phyloP scores from a whole-genome alignment of 352 stramenopile species.

The Thraustochytrium striatum region DNA sequence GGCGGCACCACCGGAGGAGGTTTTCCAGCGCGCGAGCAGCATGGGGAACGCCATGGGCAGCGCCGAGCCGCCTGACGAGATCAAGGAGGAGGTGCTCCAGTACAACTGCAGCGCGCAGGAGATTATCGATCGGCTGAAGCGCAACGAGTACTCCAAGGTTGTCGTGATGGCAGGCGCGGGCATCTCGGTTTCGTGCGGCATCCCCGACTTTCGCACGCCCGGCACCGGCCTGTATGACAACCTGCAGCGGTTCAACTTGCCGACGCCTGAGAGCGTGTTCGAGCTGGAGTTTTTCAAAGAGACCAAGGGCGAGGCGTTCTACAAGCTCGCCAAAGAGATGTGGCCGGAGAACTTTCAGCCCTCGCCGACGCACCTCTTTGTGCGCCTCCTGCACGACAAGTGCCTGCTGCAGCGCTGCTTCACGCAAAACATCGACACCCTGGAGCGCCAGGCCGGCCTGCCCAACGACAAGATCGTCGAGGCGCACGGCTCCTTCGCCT shows the following conservation, averaged over 20 bases:
- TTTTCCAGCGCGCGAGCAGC: background rate
- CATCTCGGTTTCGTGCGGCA: constrained; percentile 91
- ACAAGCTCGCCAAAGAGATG: constrained; percentile 72
- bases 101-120: constrained; percentile 9
- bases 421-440: constrained; percentile 96
- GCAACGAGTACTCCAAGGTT: constrained; percentile 55
- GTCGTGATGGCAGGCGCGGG: constrained; percentile 83
- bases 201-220: constrained; percentile 92
- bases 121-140: constrained; percentile 17
- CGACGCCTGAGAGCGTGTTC: constrained; percentile 94
- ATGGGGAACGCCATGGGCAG: background rate
- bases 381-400: constrained; percentile 81
- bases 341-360: constrained; percentile 73
- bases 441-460: constrained; percentile 84
- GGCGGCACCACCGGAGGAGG: no score
- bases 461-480: constrained; percentile 76
- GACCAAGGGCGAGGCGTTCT: constrained; percentile 90
- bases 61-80: constrained; percentile 17
- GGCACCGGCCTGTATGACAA: constrained; percentile 73
- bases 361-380: constrained; percentile 89
- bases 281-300: constrained; percentile 93
- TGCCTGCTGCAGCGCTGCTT: constrained; percentile 85
- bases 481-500: constrained; percentile 86
- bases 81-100: constrained; percentile 13
- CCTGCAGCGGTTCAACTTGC: constrained; percentile 71